Evolutionary conservation across 1,284 basidiomycete genomes (phyloP), one percentile per base, ranked within the genome.

Genomic region (Pulveroboletus sp.): DNA sequence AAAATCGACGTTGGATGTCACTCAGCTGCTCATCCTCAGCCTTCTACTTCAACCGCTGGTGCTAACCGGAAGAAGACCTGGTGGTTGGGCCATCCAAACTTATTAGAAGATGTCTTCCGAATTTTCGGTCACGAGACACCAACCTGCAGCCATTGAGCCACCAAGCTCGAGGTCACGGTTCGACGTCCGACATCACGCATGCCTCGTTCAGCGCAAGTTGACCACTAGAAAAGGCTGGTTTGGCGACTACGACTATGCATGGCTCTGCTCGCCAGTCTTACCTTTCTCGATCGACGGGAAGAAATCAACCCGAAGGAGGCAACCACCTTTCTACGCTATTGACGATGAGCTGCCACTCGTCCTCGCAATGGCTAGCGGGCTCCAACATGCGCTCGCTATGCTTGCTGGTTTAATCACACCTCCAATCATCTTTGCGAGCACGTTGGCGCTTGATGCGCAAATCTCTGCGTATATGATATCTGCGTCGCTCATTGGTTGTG

Each of bases 341-440:
- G 52, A 64, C 50, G 64, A 66, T 17, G 62, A 64, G 36, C 73
- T 92, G 6, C 91, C 90, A 2, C 75, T 91, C 29, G 62, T 86
- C 2, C 78, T 92, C 9, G 87, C 88, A 1, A 81, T 89, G 29
- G 76, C 84, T 4, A 84, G 81, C 58, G 89, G 89, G 0, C 75
- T 93, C 9, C 90, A 92, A 67, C 91, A 93, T 67, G 82, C 87
- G 0, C 81, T 93, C 2, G 89, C 90, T 2, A 92, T 92, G 91
- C 78, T 92, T 22, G 90, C 89, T 3, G 91, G 90, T 5, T 68
- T 84, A 25, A 87, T 89, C 62, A 85, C 86, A 0, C 89, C 88
- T 0, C 92, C 92, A 0, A 94, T 94, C 65, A 91, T 94, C 62
- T 87, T 93, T 63, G 83, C 89, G 4, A 85, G 79, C 54, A 71